These are phyloP conservation scores for Sclerotinia glacialis DNA, from an alignment of 2,329 filamentous ascomycete species.

Conservation along the genomic window DNA sequence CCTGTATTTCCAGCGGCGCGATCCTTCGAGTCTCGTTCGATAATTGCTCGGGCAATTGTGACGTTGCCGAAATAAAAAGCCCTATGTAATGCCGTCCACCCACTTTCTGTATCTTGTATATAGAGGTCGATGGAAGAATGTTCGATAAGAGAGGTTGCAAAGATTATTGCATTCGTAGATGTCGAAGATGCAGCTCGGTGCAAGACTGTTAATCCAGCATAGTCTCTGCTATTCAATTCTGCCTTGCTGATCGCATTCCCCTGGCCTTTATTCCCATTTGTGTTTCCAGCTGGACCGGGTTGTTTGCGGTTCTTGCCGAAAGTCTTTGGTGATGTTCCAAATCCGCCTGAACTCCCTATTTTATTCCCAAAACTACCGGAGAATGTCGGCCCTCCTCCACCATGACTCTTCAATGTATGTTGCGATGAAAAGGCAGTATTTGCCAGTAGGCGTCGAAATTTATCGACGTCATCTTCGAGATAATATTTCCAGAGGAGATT, in stretches of 20 bases:
- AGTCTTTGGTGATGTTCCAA: conserved; percentile 50
- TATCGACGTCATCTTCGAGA: conserved; percentile 96
- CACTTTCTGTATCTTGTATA: conserved; percentile 82
- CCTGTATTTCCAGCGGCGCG: conserved; percentile 47
- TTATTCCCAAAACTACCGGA: conserved; percentile 43
- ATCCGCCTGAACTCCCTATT: conserved; percentile 36
- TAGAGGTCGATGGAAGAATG: conserved; percentile 84
- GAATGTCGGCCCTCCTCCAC: conserved; percentile 41
- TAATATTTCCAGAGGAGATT: conserved; percentile 95
- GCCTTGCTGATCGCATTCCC: conserved; percentile 48
- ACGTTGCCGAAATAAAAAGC: conserved; percentile 89
- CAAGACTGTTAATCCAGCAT: conserved; percentile 76
- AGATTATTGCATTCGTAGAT: conserved; percentile 64
- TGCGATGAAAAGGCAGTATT: conserved; percentile 58
- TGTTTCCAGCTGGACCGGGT: conserved; percentile 49
- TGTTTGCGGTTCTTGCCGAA: conserved; percentile 51
- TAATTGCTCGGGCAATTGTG: conserved; percentile 75
- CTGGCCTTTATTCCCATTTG: conserved; percentile 47
- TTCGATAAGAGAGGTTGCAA: conserved; percentile 76
- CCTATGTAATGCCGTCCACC: conserved; percentile 92
- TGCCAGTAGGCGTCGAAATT: conserved; percentile 84
- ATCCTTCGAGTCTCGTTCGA: conserved; percentile 67
- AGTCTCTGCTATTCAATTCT: conserved; percentile 83
- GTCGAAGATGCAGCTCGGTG: conserved; percentile 79
- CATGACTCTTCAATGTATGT: conserved; percentile 54